These are phyloP conservation scores for Shiraia bambusicola DNA, from an alignment of 2,329 filamentous ascomycete species.

Conservation along the genomic window DNA sequence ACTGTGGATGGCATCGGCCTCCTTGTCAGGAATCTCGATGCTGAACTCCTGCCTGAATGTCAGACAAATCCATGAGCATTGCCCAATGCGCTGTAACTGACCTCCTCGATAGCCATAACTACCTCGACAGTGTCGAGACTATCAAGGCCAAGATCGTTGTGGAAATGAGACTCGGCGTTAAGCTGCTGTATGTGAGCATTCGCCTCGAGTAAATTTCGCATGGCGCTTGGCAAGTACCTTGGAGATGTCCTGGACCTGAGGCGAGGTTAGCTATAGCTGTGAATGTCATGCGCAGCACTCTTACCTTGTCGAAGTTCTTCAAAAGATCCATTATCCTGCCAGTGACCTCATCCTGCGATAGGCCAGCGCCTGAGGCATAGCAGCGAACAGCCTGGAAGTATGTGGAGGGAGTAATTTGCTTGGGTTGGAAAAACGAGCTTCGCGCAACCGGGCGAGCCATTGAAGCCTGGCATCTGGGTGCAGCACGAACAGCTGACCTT, in stretches of 20 bases:
- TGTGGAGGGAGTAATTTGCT: constrained; percentile 63
- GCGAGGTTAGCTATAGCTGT: constrained; percentile 28
- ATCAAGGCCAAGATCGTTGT: constrained; percentile 95
- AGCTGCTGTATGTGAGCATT: constrained; percentile 61
- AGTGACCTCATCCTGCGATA: constrained; percentile 83
- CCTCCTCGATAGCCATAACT: constrained; percentile 99
- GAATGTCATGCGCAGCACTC: constrained; percentile 30
- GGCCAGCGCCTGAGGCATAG: constrained; percentile 80
- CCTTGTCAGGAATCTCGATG: constrained; percentile 98
- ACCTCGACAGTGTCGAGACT: constrained; percentile 98
- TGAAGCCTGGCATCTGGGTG: constrained; percentile 46
- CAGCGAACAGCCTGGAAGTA: constrained; percentile 71
- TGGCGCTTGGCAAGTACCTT: constrained; percentile 50
- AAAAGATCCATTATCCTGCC: constrained; percentile 89
- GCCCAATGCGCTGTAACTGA: constrained; percentile 44
- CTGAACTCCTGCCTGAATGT: constrained; percentile 64
- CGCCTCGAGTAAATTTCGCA: not conserved
- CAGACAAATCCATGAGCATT: constrained; percentile 8
- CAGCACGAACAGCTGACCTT: constrained; percentile 52
- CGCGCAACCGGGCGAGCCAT: constrained; percentile 62
- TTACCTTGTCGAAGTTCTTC: constrained; percentile 96
- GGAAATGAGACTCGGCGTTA: constrained; percentile 80
- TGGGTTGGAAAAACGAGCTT: constrained; percentile 62
- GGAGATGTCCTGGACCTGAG: constrained; percentile 62
- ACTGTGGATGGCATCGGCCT: constrained; percentile 90